Conservation (phyloP, 2,329 filamentous ascomycete genomes). For the Pseudogymnoascus pannorum region DNA sequence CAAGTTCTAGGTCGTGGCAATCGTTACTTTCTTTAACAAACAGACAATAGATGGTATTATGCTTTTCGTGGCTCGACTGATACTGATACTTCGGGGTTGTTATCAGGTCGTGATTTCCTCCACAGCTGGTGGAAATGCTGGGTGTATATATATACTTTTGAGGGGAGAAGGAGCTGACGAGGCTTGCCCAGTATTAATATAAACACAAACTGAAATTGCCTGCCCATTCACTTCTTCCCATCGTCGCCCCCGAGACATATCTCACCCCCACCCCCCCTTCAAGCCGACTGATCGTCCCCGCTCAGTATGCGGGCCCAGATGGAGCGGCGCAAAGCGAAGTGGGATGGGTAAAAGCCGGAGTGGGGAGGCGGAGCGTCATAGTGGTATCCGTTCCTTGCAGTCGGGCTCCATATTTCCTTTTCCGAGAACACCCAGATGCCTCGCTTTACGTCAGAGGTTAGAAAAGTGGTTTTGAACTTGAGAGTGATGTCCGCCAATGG, state of each 20-base stretch:
- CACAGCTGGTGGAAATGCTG: neutral
- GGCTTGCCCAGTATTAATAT: neutral
- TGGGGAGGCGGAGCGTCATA: slow-evolving; percentile 5
- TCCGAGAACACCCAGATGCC: neutral
- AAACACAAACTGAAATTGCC: neutral
- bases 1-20: neutral
- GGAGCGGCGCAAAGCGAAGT: neutral
- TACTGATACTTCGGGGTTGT: neutral
- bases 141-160: slow-evolving; percentile 2
- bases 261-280: slow-evolving; percentile 1
- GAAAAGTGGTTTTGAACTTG: neutral
- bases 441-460: neutral
- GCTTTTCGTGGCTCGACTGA: neutral
- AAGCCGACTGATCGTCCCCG: neutral
- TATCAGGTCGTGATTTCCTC: neutral
- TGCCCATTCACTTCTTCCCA: neutral
- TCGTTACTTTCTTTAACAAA: neutral
- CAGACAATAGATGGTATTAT: neutral
- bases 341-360: neutral
- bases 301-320: neutral
- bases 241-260: slow-evolving; percentile 6
- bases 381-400: slow-evolving; percentile 1
- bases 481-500: neutral
- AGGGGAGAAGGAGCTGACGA: neutral
- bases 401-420: neutral